Conservation (phyloP, 768 basidiomycete species). For the Agrocybe chaxingu region DNA sequence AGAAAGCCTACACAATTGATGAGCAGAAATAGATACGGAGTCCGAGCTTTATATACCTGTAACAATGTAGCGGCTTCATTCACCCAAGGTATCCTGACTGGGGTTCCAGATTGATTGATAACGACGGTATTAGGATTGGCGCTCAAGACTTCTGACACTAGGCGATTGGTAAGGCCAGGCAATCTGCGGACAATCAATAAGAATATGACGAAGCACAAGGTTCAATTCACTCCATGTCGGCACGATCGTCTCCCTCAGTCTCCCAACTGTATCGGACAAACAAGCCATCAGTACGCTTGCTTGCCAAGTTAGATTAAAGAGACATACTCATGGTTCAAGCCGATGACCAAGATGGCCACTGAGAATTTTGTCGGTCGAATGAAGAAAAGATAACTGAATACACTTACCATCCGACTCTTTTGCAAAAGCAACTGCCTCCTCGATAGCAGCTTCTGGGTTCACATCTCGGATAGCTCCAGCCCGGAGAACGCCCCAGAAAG, state of each 20-base stretch:
- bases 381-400: not conserved
- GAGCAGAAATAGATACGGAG: not conserved
- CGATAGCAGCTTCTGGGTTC: conserved; percentile 36
- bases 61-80: conserved; percentile 32
- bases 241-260: conserved; percentile 58
- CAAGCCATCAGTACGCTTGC: not conserved
- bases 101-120: conserved; percentile 54
- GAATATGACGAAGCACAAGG: not conserved
- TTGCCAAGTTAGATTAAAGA: not conserved
- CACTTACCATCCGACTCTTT: conserved; percentile 36
- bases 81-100: conserved; percentile 57
- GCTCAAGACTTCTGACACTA: conserved; percentile 43
- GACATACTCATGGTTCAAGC: conserved; percentile 51
- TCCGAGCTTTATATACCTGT: conserved; percentile 26
- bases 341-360: conserved; percentile 49
- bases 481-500: conserved; percentile 38
- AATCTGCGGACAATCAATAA: conserved; percentile 26
- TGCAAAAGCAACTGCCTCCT: conserved; percentile 36
- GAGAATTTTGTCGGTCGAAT: not conserved
- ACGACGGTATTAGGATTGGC: conserved; percentile 57
- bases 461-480: conserved; percentile 31
- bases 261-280: conserved; percentile 32
- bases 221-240: conserved; percentile 35
- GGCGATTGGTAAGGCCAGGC: conserved; percentile 47
- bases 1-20: conserved; percentile 36